These are phyloP conservation scores for Suhomyces prunicola DNA, from an alignment of 805 yeast species.

Conservation along the genomic window DNA sequence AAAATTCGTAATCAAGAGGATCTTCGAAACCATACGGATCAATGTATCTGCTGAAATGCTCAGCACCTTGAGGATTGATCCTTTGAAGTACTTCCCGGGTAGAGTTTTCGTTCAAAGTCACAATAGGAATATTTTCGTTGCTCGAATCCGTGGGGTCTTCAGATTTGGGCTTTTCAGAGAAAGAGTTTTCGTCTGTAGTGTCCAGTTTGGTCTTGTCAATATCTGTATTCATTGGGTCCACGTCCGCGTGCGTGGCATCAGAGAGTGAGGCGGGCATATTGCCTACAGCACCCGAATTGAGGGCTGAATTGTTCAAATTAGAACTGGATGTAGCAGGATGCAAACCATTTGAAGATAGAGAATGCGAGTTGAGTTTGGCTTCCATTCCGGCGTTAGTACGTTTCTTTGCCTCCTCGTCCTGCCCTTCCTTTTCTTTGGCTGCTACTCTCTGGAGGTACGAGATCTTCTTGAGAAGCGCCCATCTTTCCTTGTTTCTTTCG, in stretches of 20 bases:
- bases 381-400: slow-evolving; percentile 34
- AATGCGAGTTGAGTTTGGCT: neutral
- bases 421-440: slow-evolving; percentile 44
- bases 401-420: slow-evolving; percentile 37
- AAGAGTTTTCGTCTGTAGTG: neutral
- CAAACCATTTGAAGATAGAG: neutral
- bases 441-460: slow-evolving; percentile 68
- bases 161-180: slow-evolving; percentile 4
- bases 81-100: slow-evolving; percentile 38
- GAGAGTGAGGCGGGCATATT: neutral
- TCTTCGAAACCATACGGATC: slow-evolving; percentile 90
- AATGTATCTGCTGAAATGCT: slow-evolving; percentile 47
- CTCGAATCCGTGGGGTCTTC: slow-evolving; percentile 15
- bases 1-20: slow-evolving; percentile 79
- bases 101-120: slow-evolving; percentile 43
- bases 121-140: slow-evolving; percentile 30
- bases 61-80: slow-evolving; percentile 36
- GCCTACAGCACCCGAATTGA: neutral
- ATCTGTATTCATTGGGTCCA: neutral
- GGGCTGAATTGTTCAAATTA: neutral
- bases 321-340: neutral
- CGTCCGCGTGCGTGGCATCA: slow-evolving; percentile 4
- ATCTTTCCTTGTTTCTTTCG: slow-evolving; percentile 53
- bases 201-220: neutral
- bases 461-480: slow-evolving; percentile 69